Percentiles rank a stretch among this genome's conserved stretches.
Conservation (phyloP, 805 yeast species). For the Clavispora asparagi region DNA sequence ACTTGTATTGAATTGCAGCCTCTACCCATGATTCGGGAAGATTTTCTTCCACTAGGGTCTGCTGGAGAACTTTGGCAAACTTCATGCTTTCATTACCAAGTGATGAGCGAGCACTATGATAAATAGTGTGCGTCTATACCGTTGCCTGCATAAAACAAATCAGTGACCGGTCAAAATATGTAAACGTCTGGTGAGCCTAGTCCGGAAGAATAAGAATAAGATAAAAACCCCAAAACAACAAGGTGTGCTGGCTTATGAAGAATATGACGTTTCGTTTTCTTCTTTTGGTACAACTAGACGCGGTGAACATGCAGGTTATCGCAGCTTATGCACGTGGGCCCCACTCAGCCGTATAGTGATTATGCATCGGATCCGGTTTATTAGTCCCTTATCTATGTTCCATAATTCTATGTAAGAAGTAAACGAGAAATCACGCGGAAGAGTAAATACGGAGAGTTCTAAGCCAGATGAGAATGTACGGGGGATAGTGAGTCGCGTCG, state of each 20-base stretch:
- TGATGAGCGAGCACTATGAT: neutral
- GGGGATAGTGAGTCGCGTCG: too few relatives aligned
- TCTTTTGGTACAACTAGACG: neutral
- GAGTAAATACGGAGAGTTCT: too few relatives aligned
- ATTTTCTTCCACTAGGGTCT: constrained; percentile 52
- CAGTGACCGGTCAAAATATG: neutral
- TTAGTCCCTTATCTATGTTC: neutral
- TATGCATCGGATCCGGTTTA: neutral
- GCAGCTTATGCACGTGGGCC: neutral
- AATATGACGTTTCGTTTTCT: neutral
- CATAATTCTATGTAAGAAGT: too few relatives aligned
- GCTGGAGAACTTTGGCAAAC: constrained; percentile 68
- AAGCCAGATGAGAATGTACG: too few relatives aligned
- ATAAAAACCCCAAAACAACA: neutral
- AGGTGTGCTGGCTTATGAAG: neutral
- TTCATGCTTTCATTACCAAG: constrained; percentile 44
- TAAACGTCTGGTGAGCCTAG: neutral
- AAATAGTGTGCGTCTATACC: neutral
- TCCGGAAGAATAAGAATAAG: neutral
- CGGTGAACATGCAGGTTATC: neutral
- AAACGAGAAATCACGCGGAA: too few relatives aligned
- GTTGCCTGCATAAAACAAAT: neutral
- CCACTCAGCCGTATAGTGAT: neutral
- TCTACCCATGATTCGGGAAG: constrained; percentile 66
- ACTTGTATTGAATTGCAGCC: constrained; percentile 68